These are phyloP conservation scores for Auricularia sp. DNA, from an alignment of 768 basidiomycete species.

Conservation along the genomic window DNA sequence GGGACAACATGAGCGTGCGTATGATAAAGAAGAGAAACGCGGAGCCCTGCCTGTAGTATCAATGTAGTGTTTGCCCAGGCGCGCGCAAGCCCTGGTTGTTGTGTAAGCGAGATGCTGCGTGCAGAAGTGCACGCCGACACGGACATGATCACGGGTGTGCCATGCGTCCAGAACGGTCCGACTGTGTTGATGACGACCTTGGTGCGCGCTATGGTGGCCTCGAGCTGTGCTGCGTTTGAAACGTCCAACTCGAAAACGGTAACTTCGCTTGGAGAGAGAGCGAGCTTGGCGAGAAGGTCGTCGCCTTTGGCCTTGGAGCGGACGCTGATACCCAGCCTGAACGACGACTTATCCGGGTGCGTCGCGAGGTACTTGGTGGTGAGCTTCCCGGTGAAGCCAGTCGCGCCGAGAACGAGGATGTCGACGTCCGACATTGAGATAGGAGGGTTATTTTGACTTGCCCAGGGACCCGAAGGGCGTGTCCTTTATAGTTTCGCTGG, in stretches of 20 bases:
- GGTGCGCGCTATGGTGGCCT: constrained; percentile 43
- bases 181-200: constrained; percentile 69
- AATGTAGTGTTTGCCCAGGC: constrained; percentile 70
- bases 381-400: constrained; percentile 65
- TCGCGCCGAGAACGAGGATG: constrained; percentile 65
- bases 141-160: constrained; percentile 61
- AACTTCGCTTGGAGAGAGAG: constrained; percentile 32
- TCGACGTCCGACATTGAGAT: constrained; percentile 21
- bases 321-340: constrained; percentile 62
- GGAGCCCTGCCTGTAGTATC: constrained; percentile 48
- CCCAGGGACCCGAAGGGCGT: too few relatives aligned
- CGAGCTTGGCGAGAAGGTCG: constrained; percentile 37
- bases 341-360: constrained; percentile 49
- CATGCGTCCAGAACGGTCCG: constrained; percentile 66
- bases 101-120: too few relatives aligned
- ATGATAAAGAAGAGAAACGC: too few relatives aligned
- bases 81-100: constrained; percentile 52
- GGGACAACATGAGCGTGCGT: too few relatives aligned
- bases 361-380: constrained; percentile 54
- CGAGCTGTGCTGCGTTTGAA: constrained; percentile 40
- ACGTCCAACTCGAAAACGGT: constrained; percentile 49
- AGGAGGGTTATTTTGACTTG: neutral
- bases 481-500: too few relatives aligned
- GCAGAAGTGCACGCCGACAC: constrained; percentile 14
- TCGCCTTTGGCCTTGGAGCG: constrained; percentile 57